Evolutionary conservation across 768 basidiomycete species (phyloP).

Genomic region (Xanthoconium purpureum): DNA sequence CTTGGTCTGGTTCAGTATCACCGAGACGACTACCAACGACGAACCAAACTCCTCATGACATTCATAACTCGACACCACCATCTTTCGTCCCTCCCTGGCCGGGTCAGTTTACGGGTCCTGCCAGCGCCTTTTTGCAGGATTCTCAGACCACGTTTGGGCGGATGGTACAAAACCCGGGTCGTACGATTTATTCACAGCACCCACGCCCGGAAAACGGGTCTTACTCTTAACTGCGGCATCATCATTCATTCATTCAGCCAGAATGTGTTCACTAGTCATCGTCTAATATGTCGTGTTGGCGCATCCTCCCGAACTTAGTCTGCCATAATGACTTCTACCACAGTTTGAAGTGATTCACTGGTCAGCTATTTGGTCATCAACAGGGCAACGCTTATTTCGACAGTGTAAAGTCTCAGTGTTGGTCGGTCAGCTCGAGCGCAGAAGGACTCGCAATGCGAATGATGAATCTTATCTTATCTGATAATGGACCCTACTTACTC

Average conservation of each 20-base stretch:
- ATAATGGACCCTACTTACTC: too few species aligned
- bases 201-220: conserved; percentile 35
- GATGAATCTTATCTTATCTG: too few species aligned
- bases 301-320: background rate
- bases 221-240: conserved; percentile 19
- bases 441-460: too few species aligned
- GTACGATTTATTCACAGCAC: conserved; percentile 61
- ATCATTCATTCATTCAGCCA: conserved; percentile 1
- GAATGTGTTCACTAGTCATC: conserved; percentile 22
- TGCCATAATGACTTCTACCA: background rate
- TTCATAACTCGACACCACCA: conserved; percentile 18
- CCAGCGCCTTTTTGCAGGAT: conserved; percentile 49
- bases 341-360: background rate
- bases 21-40: conserved; percentile 18
- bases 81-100: conserved; percentile 30
- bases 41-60: conserved; percentile 21
- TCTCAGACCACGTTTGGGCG: conserved; percentile 40
- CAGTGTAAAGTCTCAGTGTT: background rate
- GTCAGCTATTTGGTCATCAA: background rate
- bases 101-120: conserved; percentile 46
- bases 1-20: conserved; percentile 26
- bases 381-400: background rate
- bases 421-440: too few species aligned
- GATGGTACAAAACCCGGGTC: conserved; percentile 48
- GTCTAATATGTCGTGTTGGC: conserved; percentile 13